A percentile compares a stretch with the other conserved stretches of the same genome.
These are phyloP conservation scores for Fusarium protoensiforme DNA, from an alignment of 2,329 filamentous ascomycete species.

Conservation along the genomic window DNA sequence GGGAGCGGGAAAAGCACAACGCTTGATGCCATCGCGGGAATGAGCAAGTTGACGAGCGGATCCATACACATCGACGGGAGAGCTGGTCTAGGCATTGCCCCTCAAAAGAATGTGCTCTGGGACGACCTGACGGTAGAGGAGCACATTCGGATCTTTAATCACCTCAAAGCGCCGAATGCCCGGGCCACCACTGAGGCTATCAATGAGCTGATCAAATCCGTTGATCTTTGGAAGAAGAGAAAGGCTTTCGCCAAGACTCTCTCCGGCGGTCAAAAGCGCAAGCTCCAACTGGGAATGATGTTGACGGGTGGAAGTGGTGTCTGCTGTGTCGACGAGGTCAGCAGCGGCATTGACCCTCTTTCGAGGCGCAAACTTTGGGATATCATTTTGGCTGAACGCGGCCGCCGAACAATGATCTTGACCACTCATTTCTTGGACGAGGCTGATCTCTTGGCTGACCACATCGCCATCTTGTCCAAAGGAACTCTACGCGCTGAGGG, in stretches of 20 bases:
- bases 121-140: constrained; percentile 87
- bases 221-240: constrained; percentile 81
- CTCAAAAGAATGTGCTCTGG: constrained; percentile 96
- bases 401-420: constrained; percentile 82
- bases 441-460: constrained; percentile 88
- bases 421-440: constrained; percentile 97
- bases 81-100: constrained; percentile 86
- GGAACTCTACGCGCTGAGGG: constrained; percentile 84
- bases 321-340: constrained; percentile 93
- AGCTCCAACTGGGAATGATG: constrained; percentile 95
- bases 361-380: constrained; percentile 94
- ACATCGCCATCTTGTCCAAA: constrained; percentile 88
- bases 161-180: constrained; percentile 74
- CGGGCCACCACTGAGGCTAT: constrained; percentile 69
- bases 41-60: constrained; percentile 81
- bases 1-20: constrained; percentile 93
- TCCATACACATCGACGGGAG: constrained; percentile 81
- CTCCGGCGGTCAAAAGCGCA: constrained; percentile 91
- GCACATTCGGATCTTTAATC: constrained; percentile 86
- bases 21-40: constrained; percentile 85
- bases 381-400: constrained; percentile 86
- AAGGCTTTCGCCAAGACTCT: constrained; percentile 79
- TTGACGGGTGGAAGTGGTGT: constrained; percentile 88
- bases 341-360: constrained; percentile 86
- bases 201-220: constrained; percentile 70